phyloP scores from a whole-genome alignment of 331 rosid genomes.

The Spiraea crenata region DNA sequence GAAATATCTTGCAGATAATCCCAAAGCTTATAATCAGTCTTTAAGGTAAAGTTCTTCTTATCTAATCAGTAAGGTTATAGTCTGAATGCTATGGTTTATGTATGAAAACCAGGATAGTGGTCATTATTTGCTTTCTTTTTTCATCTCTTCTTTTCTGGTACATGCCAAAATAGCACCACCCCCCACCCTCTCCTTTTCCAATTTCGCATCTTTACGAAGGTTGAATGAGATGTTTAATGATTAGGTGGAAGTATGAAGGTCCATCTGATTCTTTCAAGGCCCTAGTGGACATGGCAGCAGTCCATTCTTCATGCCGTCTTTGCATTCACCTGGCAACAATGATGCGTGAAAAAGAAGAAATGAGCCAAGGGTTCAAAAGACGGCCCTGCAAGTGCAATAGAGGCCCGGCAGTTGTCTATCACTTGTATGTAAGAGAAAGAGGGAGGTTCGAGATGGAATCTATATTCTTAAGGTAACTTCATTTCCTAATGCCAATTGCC shows the following conservation, averaged over 20 bases:
- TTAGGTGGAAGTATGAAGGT: slow-evolving; percentile 97
- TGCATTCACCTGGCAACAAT: slow-evolving; percentile 89
- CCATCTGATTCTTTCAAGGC: slow-evolving; percentile 99
- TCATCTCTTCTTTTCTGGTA: background rate
- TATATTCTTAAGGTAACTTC: slow-evolving; percentile 73
- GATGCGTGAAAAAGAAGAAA: slow-evolving; percentile 72
- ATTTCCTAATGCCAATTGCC: background rate
- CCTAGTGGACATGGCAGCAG: slow-evolving; percentile 97
- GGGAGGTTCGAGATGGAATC: slow-evolving; percentile 89
- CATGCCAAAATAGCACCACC: too few species aligned
- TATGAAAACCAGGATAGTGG: background rate
- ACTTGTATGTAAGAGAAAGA: slow-evolving; percentile 80
- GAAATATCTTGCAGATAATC: slow-evolving; percentile 71
- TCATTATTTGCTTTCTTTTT: background rate
- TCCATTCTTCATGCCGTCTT: slow-evolving; percentile 98
- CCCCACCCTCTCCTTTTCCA: background rate
- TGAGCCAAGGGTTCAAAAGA: slow-evolving; percentile 51
- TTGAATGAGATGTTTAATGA: slow-evolving; percentile 20
- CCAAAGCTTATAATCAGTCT: slow-evolving; percentile 75
- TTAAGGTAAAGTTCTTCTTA: slow-evolving; percentile 50
- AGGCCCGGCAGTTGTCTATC: slow-evolving; percentile 69
- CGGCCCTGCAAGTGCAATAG: slow-evolving; percentile 92
- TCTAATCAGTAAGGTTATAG: background rate
- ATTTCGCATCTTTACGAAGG: background rate
- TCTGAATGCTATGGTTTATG: background rate